Conservation (phyloP, 2,329 filamentous ascomycete species). For the Penicillium freii region DNA sequence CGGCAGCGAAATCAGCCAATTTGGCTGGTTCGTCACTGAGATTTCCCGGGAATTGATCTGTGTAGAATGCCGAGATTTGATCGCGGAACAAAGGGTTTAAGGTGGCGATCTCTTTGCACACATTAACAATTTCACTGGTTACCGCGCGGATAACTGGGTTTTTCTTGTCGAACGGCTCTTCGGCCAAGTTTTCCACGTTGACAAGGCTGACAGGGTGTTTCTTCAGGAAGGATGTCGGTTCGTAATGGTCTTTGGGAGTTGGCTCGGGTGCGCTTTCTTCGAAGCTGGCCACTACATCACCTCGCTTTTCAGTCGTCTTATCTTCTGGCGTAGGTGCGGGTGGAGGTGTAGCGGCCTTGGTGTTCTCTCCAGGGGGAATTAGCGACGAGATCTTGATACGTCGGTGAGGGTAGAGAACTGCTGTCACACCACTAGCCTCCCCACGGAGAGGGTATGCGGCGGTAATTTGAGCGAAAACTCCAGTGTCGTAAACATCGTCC, state of each 20-base stretch:
- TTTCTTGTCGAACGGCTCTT: constrained; percentile 87
- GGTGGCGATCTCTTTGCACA: constrained; percentile 93
- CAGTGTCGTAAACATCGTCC: constrained; percentile 91
- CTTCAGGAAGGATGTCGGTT: constrained; percentile 85
- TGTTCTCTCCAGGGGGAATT: constrained; percentile 61
- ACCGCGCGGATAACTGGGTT: constrained; percentile 85
- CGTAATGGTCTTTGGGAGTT: constrained; percentile 62
- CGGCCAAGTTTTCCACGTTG: constrained; percentile 87
- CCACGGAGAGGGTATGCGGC: constrained; percentile 86
- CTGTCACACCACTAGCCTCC: constrained; percentile 80
- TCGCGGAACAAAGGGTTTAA: constrained; percentile 95
- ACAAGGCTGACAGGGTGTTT: constrained; percentile 92
- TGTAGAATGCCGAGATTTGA: constrained; percentile 95
- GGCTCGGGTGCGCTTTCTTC: constrained; percentile 73
- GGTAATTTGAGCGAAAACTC: constrained; percentile 96
- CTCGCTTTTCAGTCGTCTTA: constrained; percentile 67
- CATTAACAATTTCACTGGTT: constrained; percentile 96
- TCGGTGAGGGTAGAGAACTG: constrained; percentile 92
- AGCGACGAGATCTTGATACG: constrained; percentile 86
- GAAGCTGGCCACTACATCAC: constrained; percentile 95
- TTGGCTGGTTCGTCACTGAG: constrained; percentile 93
- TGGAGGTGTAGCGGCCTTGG: constrained; percentile 30
- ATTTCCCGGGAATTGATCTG: constrained; percentile 91
- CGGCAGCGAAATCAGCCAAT: constrained; percentile 93
- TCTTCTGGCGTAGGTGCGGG: constrained; percentile 31